phyloP scores from a whole-genome alignment of 2,329 filamentous ascomycete genomes.

The Xylariaceae sp. region DNA sequence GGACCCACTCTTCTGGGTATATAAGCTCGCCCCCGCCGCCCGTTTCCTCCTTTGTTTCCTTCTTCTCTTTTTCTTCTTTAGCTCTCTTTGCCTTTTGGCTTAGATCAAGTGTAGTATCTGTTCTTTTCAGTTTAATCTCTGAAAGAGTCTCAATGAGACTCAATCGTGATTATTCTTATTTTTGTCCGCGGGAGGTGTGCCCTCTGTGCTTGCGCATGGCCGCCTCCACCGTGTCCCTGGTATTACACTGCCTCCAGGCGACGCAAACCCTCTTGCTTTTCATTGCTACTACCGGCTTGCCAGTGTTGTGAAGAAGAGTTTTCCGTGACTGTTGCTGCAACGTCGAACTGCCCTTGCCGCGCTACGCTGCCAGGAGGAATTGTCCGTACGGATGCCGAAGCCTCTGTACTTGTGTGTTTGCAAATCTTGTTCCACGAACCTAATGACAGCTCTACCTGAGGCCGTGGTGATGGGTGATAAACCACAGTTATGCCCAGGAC shows the following conservation, averaged over 20 bases:
- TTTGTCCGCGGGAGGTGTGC: slow-evolving; percentile 48
- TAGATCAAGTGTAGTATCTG: slow-evolving; percentile 94
- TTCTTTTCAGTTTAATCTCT: slow-evolving; percentile 96
- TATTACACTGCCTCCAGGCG: slow-evolving; percentile 67
- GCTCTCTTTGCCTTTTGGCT: slow-evolving; percentile 47
- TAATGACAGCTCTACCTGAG: too few species aligned
- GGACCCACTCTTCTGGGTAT: slow-evolving; percentile 11
- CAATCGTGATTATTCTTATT: slow-evolving; percentile 76
- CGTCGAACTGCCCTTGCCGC: too few species aligned
- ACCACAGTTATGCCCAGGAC: too few species aligned
- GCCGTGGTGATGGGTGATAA: too few species aligned
- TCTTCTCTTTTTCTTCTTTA: slow-evolving; percentile 48
- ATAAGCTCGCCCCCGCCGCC: slow-evolving; percentile 9
- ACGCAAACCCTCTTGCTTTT: slow-evolving; percentile 61
- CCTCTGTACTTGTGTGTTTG: too few species aligned
- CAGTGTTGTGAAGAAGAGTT: slow-evolving; percentile 52
- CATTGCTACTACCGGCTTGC: slow-evolving; percentile 50
- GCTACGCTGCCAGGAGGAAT: too few species aligned
- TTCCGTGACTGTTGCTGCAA: too few species aligned
- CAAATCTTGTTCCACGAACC: too few species aligned
- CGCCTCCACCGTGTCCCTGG: slow-evolving; percentile 62
- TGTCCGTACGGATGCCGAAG: too few species aligned
- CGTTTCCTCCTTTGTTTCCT: slow-evolving; percentile 23
- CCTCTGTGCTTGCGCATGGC: slow-evolving; percentile 68
- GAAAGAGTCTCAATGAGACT: slow-evolving; percentile 64